Evolutionary conservation across 2,329 filamentous ascomycete genomes (phyloP), one percentile per base, ranked within the genome.

Genomic region (Pseudocercospora fijiensis): DNA sequence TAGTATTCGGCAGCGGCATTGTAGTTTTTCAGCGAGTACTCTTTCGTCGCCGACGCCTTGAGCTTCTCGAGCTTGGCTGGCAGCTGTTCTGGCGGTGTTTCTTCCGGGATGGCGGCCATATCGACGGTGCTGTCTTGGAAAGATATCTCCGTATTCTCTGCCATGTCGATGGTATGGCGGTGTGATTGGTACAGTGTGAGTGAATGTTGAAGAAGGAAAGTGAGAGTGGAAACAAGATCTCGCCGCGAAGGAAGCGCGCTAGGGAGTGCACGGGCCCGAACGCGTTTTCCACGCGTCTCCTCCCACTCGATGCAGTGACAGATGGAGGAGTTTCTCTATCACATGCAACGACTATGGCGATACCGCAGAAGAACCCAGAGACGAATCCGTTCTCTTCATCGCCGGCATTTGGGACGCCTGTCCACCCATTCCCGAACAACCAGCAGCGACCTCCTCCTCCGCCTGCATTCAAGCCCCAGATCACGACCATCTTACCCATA

Each of bases 21-120:
- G 78, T 92, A 96, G 77, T 96, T 90, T 80, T 94, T 96, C 75
- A 93, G 88, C 22, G 89, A 88, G 79, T 96, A 98, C 71, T 96
- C 87, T 18, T 92, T 87, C 20, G 90, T 88, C 45, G 91, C 95
- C 75, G 90, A 89, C 65, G 90, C 89, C 73, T 86, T 89, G 68
- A 97, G 84, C 75, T 96, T 89, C 66, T 88, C 72, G 73, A 74
- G 75, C 77, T 71, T 76, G 61, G 69, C 60, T 61, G 63, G 43
- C 66, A 69, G 65, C 51, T 72, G 66, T 37, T 63, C 60, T 27
- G 60, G 28, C 10, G 61, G 56, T 16, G 57, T 57, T 49, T 57
- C 63, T 24, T 33, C 28, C 8, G 27, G 2, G 2, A 41, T 56
- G 28, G 53, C 53, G 53, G 53, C 28, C 53, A 33, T 41, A 9